phyloP scores from a whole-genome alignment of 2,329 filamentous ascomycete species.

The Paracorniculantispora psalliotae region DNA sequence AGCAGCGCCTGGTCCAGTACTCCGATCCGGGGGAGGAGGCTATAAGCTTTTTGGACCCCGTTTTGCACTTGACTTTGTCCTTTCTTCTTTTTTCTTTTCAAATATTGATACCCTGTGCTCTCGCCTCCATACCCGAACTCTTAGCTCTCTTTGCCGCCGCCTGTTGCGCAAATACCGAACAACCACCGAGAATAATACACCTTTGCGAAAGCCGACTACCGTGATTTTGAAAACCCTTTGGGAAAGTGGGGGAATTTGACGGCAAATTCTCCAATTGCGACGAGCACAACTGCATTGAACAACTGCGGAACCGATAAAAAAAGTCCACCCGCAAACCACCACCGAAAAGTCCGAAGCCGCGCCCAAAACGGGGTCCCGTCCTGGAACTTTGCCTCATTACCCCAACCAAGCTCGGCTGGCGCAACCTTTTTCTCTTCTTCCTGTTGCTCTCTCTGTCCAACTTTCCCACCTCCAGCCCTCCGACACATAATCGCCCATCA shows the following conservation, averaged over 20 bases:
- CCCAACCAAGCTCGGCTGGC: not conserved
- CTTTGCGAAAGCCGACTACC: not conserved
- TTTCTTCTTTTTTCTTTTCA: not conserved
- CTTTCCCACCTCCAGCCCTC: too few relatives aligned
- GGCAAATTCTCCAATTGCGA: not conserved
- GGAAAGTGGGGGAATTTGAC: slow-evolving; percentile 5
- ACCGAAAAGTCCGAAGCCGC: not conserved
- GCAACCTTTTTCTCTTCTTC: too few relatives aligned
- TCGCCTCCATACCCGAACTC: not conserved
- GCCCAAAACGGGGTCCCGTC: slow-evolving; percentile 4
- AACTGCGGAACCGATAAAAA: too few relatives aligned
- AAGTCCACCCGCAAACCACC: not conserved
- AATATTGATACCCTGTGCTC: not conserved
- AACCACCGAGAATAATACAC: not conserved
- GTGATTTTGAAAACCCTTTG: not conserved
- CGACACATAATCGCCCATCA: too few relatives aligned
- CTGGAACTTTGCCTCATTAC: not conserved
- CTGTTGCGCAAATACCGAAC: not conserved
- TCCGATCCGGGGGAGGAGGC: not conserved
- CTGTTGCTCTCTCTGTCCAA: not conserved
- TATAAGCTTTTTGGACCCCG: not conserved
- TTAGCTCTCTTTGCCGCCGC: too few relatives aligned
- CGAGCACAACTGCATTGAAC: not conserved
- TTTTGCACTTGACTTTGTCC: not conserved
- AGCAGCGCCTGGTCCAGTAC: not conserved